These are phyloP conservation scores for Limonomyces culmigenus DNA, from an alignment of 1,284 basidiomycete species.

Conservation along the genomic window DNA sequence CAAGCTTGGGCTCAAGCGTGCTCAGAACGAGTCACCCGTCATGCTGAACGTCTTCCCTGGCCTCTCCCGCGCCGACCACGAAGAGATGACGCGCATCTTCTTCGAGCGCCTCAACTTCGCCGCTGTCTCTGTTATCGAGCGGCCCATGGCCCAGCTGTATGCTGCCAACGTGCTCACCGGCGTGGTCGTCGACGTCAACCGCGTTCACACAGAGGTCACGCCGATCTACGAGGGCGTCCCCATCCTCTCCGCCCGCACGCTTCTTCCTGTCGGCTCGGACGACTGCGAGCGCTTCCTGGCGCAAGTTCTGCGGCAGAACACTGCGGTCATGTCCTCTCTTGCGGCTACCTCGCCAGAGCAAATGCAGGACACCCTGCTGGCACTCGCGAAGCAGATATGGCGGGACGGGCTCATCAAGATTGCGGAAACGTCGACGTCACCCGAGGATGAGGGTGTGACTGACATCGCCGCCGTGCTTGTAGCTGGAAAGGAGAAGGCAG, in stretches of 20 bases:
- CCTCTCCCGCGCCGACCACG: conserved; percentile 57
- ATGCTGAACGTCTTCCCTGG: conserved; percentile 60
- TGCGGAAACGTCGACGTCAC: conserved; percentile 42
- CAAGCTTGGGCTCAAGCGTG: conserved; percentile 59
- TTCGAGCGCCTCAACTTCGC: conserved; percentile 95
- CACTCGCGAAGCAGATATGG: conserved; percentile 44
- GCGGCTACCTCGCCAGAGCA: conserved; percentile 28
- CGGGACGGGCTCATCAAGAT: conserved; percentile 47
- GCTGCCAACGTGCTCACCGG: conserved; percentile 68
- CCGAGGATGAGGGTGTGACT: conserved; percentile 70
- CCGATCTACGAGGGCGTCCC: conserved; percentile 72
- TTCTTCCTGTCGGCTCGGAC: conserved; percentile 46
- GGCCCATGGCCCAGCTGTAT: conserved; percentile 74
- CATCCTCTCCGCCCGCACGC: conserved; percentile 38
- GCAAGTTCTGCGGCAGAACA: conserved; percentile 46
- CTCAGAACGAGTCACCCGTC: conserved; percentile 78
- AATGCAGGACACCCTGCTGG: conserved; percentile 31
- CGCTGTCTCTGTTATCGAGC: conserved; percentile 69
- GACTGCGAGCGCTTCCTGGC: conserved; percentile 70
- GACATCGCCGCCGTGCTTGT: conserved; percentile 73
- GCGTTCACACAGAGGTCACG: conserved; percentile 59
- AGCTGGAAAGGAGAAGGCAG: conserved; percentile 65
- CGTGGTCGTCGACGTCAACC: conserved; percentile 75
- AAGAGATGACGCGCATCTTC: conserved; percentile 72
- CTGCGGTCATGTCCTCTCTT: conserved; percentile 47